Conservation (phyloP, 805 yeast species). For the Candida vaughaniae region DNA sequence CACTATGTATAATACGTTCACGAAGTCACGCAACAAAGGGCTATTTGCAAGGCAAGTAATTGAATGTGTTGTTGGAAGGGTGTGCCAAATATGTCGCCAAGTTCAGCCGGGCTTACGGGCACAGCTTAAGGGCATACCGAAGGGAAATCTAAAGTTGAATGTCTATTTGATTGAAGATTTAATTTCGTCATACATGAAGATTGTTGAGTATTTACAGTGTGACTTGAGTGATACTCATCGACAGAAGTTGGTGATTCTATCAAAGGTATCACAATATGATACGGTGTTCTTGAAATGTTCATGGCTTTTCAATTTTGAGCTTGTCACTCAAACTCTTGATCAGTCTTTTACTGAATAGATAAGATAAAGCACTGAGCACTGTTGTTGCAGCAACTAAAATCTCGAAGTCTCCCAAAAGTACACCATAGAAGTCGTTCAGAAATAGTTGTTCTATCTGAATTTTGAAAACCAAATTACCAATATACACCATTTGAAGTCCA, state of each 20-base stretch:
- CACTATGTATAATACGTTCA: no score
- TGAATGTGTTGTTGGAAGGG: background rate
- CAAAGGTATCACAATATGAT: no score
- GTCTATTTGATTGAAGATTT: background rate
- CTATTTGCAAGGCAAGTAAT: background rate
- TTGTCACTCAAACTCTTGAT: conserved; percentile 47
- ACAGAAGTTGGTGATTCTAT: no score
- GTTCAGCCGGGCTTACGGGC: background rate
- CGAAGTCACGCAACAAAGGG: no score
- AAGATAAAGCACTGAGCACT: conserved; percentile 72
- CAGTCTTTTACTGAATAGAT: conserved; percentile 68
- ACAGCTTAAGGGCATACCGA: background rate
- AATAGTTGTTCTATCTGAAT: conserved; percentile 23
- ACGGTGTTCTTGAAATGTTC: no score
- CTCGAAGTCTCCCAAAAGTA: conserved; percentile 25
- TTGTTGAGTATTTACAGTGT: background rate
- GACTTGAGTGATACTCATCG: no score
- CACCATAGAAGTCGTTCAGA: conserved; percentile 8
- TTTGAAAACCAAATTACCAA: conserved; percentile 49
- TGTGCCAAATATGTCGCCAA: background rate
- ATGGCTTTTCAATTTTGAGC: no score
- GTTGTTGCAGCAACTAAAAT: conserved; percentile 53
- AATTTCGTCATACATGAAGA: background rate
- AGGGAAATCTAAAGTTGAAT: background rate
- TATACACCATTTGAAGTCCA: conserved; percentile 85